Conservation (phyloP, 805 yeast species). For the Hanseniaspora nectarophila region DNA sequence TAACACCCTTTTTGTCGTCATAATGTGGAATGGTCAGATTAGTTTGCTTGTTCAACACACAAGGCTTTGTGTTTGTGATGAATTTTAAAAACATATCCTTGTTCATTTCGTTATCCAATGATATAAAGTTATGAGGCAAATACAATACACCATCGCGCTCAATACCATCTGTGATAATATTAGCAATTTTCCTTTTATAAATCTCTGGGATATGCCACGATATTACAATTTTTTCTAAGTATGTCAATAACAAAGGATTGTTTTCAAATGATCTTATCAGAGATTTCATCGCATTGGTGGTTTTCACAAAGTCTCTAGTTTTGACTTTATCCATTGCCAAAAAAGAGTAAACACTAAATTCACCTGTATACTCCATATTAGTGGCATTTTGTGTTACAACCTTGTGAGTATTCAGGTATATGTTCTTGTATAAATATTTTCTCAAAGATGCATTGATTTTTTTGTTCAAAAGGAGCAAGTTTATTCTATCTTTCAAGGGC, state of each 20-base stretch:
- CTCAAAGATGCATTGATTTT: background rate
- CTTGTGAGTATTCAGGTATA: conserved; percentile 5
- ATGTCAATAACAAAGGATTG: background rate
- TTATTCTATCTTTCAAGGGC: conserved; percentile 4
- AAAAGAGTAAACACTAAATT: background rate
- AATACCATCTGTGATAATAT: background rate
- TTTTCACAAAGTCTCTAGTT: background rate
- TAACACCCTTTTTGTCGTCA: background rate
- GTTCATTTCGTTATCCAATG: conserved; percentile 11
- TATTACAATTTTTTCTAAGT: background rate
- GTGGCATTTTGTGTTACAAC: background rate
- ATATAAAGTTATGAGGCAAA: background rate
- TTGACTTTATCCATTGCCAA: background rate
- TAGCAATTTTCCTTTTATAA: background rate
- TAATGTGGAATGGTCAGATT: background rate
- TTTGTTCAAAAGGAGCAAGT: background rate
- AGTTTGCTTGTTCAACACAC: background rate
- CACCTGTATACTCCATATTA: background rate
- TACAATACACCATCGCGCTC: background rate
- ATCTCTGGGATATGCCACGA: conserved; percentile 11
- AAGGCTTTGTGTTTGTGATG: background rate
- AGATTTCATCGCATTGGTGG: background rate
- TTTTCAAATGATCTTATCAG: background rate
- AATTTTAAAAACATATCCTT: conserved; percentile 2
- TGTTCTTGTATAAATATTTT: conserved; percentile 4